These are phyloP conservation scores for Coemansia sp. DNA, from an alignment of 192 early-diverging fungal genomes.

Conservation along the genomic window DNA sequence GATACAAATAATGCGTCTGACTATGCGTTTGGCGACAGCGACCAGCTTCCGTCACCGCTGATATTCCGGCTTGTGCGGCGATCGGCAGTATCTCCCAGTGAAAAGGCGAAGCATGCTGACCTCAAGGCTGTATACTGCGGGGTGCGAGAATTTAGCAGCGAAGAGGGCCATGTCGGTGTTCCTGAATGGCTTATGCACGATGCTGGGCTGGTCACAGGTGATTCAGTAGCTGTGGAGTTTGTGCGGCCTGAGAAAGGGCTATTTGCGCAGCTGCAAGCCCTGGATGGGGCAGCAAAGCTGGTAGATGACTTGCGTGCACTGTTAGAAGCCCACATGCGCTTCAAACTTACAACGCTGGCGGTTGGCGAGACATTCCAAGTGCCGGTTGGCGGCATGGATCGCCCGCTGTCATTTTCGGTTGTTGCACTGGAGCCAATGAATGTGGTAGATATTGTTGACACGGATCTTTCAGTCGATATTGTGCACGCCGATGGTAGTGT, in stretches of 20 bases:
- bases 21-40: constrained; percentile 3
- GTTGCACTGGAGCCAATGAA: constrained; percentile 64
- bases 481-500: constrained; percentile 37
- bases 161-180: constrained; percentile 49
- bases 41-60: constrained; percentile 34
- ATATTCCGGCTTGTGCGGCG: constrained; percentile 24
- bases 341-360: constrained; percentile 67
- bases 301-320: constrained; percentile 54
- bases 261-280: constrained; percentile 63
- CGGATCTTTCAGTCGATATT: constrained; percentile 81
- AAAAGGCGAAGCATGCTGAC: neutral
- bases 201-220: constrained; percentile 41
- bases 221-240: constrained; percentile 56
- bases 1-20: neutral
- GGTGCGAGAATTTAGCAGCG: constrained; percentile 72
- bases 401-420: constrained; percentile 59
- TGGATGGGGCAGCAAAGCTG: constrained; percentile 17
- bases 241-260: constrained; percentile 65
- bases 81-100: neutral
- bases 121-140: constrained; percentile 42
- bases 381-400: constrained; percentile 51
- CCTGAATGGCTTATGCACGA: constrained; percentile 60
- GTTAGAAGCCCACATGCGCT: constrained; percentile 67
- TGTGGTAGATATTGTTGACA: constrained; percentile 72
- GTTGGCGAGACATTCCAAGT: constrained; percentile 64